phyloP scores from a whole-genome alignment of 495 filamentous ascomycete genomes.

The Penicillium bialowiezense region DNA sequence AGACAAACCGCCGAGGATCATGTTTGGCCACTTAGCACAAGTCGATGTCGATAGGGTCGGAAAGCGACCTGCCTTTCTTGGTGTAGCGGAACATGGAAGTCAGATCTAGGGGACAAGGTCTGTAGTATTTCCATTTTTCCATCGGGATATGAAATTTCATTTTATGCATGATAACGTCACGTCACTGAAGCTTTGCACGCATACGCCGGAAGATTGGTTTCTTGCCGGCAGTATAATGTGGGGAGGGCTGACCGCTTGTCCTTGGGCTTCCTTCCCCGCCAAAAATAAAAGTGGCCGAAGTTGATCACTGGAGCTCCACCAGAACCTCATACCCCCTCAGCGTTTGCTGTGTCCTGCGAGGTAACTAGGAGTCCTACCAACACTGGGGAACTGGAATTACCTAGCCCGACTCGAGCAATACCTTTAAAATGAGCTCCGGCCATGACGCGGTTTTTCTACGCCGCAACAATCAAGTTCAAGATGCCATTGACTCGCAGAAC shows the following conservation, averaged over 20 bases:
- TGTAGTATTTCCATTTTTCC: too few relatives aligned
- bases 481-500: conserved; percentile 55
- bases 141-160: too few relatives aligned
- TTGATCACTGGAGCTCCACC: neutral
- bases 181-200: neutral
- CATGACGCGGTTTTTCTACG: conserved; percentile 48
- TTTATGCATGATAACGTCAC: too few relatives aligned
- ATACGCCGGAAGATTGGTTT: neutral
- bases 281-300: conserved; percentile 19
- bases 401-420: neutral
- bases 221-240: conserved; percentile 4
- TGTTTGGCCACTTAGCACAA: too few relatives aligned
- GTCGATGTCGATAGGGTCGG: too few relatives aligned
- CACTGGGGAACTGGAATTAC: neutral
- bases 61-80: too few relatives aligned
- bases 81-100: too few relatives aligned
- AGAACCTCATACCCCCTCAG: neutral
- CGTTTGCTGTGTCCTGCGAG: conserved; percentile 32
- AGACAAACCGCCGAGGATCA: too few relatives aligned
- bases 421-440: conserved; percentile 29
- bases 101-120: too few relatives aligned
- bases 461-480: conserved; percentile 56
- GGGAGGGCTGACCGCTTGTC: conserved; percentile 25
- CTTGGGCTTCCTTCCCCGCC: conserved; percentile 24
- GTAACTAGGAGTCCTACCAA: conserved; percentile 13